Conservation (phyloP, 176 grass and related monocot species). For the Juncus inflexus region DNA sequence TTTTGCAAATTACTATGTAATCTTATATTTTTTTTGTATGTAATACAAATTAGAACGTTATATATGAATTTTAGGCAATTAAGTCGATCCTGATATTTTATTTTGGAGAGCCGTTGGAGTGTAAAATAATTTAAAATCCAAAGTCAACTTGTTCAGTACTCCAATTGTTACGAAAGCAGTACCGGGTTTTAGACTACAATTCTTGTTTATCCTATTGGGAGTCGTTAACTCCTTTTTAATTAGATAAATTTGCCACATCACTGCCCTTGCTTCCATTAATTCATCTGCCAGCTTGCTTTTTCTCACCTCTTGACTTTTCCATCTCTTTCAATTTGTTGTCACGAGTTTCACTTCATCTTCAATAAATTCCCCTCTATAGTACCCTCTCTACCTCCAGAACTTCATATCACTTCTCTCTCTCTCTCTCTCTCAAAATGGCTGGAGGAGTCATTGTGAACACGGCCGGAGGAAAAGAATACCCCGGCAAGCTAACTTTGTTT, state of each 20-base stretch:
- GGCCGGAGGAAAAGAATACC: constrained; percentile 25
- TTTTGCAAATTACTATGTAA: too few species aligned
- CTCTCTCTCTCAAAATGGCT: constrained; percentile 26
- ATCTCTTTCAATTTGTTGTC: constrained; percentile 4
- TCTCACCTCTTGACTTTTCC: constrained; percentile 18
- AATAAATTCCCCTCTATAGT: constrained; percentile 13
- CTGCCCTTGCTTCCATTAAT: not conserved
- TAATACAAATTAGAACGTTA: too few species aligned
- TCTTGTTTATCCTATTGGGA: not conserved
- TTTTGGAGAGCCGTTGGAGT: not conserved
- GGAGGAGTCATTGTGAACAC: constrained; percentile 29
- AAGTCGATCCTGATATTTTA: not conserved
- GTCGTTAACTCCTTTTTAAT: not conserved
- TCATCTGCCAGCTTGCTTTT: not conserved
- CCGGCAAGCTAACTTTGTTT: constrained; percentile 32
- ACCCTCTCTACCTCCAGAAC: not conserved
- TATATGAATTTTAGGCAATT: not conserved
- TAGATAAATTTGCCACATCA: not conserved
- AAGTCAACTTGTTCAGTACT: not conserved
- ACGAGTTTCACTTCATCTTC: not conserved
- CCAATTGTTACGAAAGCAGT: too few species aligned
- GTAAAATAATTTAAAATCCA: not conserved
- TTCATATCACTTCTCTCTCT: not conserved
- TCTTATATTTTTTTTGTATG: too few species aligned
- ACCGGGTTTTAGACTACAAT: not conserved